Conservation (phyloP, 306 rosid genomes). For the Cucurbita maxima region DNA sequence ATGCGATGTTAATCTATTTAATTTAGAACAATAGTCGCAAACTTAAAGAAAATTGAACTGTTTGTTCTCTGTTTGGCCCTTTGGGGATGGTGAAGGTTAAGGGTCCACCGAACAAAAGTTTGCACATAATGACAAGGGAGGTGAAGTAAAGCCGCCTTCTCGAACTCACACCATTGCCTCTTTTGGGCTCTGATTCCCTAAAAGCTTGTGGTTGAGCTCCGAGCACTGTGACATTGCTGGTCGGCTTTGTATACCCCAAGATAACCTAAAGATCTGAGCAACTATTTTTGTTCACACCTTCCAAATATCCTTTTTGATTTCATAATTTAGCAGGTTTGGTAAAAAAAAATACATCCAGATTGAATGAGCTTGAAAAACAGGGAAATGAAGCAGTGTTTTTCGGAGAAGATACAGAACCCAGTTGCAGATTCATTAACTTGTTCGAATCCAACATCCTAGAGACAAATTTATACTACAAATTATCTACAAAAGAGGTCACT, state of each 20-base stretch:
- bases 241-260: not conserved
- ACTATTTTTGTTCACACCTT: not conserved
- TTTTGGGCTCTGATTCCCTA: not conserved
- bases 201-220: not conserved
- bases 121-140: not conserved
- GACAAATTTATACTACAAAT: not conserved
- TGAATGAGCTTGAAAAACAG: not conserved
- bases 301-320: not conserved
- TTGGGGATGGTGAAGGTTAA: not conserved
- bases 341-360: not conserved
- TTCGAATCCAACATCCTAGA: not conserved
- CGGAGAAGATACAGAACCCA: not conserved
- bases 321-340: not conserved
- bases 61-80: not conserved
- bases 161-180: not conserved
- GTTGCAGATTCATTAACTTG: not conserved
- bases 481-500: not conserved
- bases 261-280: not conserved
- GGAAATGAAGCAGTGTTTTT: not conserved
- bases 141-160: conserved; percentile 1
- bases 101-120: not conserved
- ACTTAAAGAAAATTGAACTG: too few species aligned
- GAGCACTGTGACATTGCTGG: not conserved
- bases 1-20: not conserved
- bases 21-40: too few species aligned